Conservation (phyloP, 805 yeast genomes). For the Monosporozyma yasuniensis region DNA sequence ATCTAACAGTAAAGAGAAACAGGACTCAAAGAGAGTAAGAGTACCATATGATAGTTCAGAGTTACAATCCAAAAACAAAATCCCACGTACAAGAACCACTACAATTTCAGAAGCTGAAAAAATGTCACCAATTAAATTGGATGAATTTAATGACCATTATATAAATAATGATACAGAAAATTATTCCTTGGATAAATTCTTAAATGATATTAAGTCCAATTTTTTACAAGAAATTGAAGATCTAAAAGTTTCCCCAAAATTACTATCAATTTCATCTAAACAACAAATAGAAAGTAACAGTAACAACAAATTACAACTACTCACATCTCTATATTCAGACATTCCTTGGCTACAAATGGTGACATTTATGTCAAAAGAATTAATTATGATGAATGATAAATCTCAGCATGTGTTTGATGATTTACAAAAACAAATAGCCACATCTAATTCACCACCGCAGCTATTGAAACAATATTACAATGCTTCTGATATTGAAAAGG, state of each 20-base stretch:
- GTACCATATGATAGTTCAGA: neutral
- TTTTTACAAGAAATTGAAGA: slow-evolving; percentile 10
- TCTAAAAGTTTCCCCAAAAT: slow-evolving; percentile 6
- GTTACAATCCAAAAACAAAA: neutral
- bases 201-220: slow-evolving; percentile 12
- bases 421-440: slow-evolving; percentile 38
- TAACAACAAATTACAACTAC: neutral
- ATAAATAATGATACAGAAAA: neutral
- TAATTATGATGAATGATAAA: slow-evolving; percentile 41
- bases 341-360: slow-evolving; percentile 35
- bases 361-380: slow-evolving; percentile 46
- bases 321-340: slow-evolving; percentile 16
- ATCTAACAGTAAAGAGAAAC: neutral
- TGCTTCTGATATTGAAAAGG: slow-evolving; percentile 32
- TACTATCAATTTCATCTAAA: slow-evolving; percentile 8
- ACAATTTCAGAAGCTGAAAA: slow-evolving; percentile 12
- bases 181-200: slow-evolving; percentile 13
- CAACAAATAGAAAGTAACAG: neutral
- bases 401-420: slow-evolving; percentile 41
- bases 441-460: slow-evolving; percentile 49
- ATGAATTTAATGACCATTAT: slow-evolving; percentile 4
- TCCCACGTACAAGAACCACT: neutral
- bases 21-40: neutral
- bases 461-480: slow-evolving; percentile 42
- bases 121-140: slow-evolving; percentile 22